Conservation (phyloP, 345 rosid genomes). For the Limnanthes douglasii region DNA sequence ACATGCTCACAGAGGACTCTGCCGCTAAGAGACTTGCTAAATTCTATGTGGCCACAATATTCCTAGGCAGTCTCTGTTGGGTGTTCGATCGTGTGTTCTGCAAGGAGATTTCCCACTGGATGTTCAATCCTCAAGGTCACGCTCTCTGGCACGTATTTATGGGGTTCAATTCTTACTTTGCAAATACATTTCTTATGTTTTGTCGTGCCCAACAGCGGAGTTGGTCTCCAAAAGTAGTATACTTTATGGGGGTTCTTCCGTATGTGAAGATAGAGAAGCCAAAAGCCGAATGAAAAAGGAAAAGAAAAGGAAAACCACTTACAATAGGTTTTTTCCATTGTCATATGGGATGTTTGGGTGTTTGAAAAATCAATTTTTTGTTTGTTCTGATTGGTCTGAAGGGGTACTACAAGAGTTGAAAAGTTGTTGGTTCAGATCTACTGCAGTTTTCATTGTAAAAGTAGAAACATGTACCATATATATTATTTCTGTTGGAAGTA, state of each 20-base stretch:
- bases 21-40: slow-evolving; percentile 66
- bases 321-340: not conserved
- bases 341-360: not conserved
- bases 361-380: not conserved
- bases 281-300: slow-evolving; percentile 30
- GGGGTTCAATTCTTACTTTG: slow-evolving; percentile 83
- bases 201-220: slow-evolving; percentile 79
- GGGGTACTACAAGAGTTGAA: not conserved
- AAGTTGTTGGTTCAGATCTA: too few species aligned
- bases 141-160: slow-evolving; percentile 83
- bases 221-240: slow-evolving; percentile 60
- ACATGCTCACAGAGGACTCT: slow-evolving; percentile 57
- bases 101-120: slow-evolving; percentile 38
- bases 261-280: slow-evolving; percentile 77
- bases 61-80: slow-evolving; percentile 57
- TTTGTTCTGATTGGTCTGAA: slow-evolving; percentile 7
- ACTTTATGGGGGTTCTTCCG: slow-evolving; percentile 44
- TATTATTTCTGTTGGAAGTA: too few species aligned
- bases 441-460: too few species aligned
- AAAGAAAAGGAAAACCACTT: not conserved
- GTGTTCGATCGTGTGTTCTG: slow-evolving; percentile 55
- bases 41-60: slow-evolving; percentile 44
- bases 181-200: slow-evolving; percentile 94
- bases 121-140: slow-evolving; percentile 78
- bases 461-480: too few species aligned